These are phyloP conservation scores for Plantago major DNA, from an alignment of 257 asterid species.

Conservation along the genomic window DNA sequence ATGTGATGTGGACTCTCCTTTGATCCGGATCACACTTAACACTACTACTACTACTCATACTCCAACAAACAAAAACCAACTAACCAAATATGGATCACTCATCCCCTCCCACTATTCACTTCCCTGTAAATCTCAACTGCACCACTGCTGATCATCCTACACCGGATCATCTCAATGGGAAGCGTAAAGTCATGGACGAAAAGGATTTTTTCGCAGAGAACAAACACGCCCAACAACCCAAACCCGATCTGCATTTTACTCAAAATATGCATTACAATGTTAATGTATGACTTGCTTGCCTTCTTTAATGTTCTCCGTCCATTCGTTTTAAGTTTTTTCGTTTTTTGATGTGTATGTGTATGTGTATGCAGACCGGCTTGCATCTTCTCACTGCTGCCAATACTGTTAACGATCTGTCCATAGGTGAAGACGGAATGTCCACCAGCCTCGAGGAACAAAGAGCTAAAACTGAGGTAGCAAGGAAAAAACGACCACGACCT, in stretches of 20 bases:
- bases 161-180: constrained; percentile 9
- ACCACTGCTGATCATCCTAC: constrained; percentile 1
- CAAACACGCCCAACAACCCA: constrained; percentile 23
- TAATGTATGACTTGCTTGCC: constrained; percentile 38
- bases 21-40: constrained; percentile 64
- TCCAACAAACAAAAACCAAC: background rate
- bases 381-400: constrained; percentile 68
- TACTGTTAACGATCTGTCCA: constrained; percentile 55
- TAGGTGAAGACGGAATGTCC: constrained; percentile 46
- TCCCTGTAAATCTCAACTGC: constrained; percentile 57
- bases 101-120: constrained; percentile 60
- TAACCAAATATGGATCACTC: constrained; percentile 2
- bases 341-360: background rate
- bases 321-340: background rate
- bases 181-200: constrained; percentile 41
- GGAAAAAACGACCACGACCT: background rate
- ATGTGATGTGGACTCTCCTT: constrained; percentile 89
- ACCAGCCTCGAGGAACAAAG: constrained; percentile 42
- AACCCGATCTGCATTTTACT: constrained; percentile 15
- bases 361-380: constrained; percentile 51
- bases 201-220: constrained; percentile 73
- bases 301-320: background rate
- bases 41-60: background rate
- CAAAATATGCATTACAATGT: constrained; percentile 44
- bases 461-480: constrained; percentile 52